phyloP scores from a whole-genome alignment of 257 asterid species.

The Fraxinus cuspidata region DNA sequence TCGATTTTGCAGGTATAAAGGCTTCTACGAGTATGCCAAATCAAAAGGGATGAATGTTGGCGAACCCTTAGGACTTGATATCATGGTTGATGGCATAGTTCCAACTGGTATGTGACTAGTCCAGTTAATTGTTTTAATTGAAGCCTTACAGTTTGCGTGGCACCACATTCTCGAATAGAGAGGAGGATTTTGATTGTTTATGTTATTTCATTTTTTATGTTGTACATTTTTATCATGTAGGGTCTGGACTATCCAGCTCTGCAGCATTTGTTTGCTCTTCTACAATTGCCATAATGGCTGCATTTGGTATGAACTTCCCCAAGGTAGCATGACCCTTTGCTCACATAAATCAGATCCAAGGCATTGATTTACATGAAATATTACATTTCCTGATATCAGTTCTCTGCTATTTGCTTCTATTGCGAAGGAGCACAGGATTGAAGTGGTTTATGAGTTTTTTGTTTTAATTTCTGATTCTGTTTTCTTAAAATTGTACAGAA shows the following conservation, averaged over 20 bases:
- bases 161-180: not conserved
- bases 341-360: slow-evolving; percentile 1
- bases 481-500: slow-evolving; percentile 46
- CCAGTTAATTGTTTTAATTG: not conserved
- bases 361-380: not conserved
- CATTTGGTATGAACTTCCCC: slow-evolving; percentile 55
- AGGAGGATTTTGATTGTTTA: not conserved
- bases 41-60: slow-evolving; percentile 65
- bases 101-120: slow-evolving; percentile 67
- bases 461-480: not conserved
- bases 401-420: not conserved
- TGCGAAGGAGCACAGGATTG: not conserved
- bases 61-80: slow-evolving; percentile 70
- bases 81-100: slow-evolving; percentile 84
- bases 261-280: slow-evolving; percentile 99
- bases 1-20: slow-evolving; percentile 69
- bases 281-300: slow-evolving; percentile 91
- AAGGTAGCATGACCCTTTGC: slow-evolving; percentile 45
- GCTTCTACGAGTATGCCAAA: slow-evolving; percentile 79
- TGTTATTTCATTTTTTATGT: not conserved
- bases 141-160: not conserved
- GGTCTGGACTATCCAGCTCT: slow-evolving; percentile 98
- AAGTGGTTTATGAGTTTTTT: not conserved
- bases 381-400: not conserved
- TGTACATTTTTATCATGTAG: slow-evolving; percentile 36